Conservation (phyloP, 73 alveolate genomes). For the Diophrys appendiculata region DNA sequence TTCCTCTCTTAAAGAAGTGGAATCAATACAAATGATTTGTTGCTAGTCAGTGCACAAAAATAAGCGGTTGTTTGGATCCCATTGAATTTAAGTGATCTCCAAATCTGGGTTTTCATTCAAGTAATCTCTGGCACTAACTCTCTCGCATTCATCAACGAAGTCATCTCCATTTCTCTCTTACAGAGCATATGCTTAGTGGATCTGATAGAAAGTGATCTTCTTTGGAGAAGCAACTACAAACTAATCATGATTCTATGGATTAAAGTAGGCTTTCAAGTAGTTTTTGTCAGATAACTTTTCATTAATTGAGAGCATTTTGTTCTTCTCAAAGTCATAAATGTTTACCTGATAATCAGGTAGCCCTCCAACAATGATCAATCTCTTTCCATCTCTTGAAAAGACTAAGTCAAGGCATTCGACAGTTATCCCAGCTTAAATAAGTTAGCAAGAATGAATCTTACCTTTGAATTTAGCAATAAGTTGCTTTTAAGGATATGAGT, state of each 20-base stretch:
- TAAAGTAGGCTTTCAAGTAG: conserved; percentile 37
- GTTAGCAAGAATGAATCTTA: not conserved
- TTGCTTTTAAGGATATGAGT: conserved; percentile 68
- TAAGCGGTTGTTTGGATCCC: conserved; percentile 59
- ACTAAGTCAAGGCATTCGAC: conserved; percentile 70
- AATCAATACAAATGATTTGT: conserved; percentile 39
- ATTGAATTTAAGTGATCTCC: conserved; percentile 15
- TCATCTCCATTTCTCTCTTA: conserved; percentile 18
- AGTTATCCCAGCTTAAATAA: conserved; percentile 53
- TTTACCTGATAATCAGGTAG: conserved; percentile 77
- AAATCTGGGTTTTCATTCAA: conserved; percentile 49
- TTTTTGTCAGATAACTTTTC: conserved; percentile 55
- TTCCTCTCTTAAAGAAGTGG: conserved; percentile 42
- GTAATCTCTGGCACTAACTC: conserved; percentile 36
- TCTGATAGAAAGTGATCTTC: conserved; percentile 36
- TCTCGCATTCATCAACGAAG: conserved; percentile 40
- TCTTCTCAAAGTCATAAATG: conserved; percentile 70
- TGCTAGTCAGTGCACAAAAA: conserved; percentile 56
- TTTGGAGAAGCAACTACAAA: conserved; percentile 41
- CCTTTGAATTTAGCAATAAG: conserved; percentile 49
- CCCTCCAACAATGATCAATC: conserved; percentile 74
- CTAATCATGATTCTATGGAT: conserved; percentile 55
- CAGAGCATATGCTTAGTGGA: conserved; percentile 46
- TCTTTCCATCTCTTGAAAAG: conserved; percentile 76
- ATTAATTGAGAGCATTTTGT: conserved; percentile 59